Evolutionary conservation across 2,329 filamentous ascomycete species (phyloP).

Genomic region (Lasiodiplodia sp.): DNA sequence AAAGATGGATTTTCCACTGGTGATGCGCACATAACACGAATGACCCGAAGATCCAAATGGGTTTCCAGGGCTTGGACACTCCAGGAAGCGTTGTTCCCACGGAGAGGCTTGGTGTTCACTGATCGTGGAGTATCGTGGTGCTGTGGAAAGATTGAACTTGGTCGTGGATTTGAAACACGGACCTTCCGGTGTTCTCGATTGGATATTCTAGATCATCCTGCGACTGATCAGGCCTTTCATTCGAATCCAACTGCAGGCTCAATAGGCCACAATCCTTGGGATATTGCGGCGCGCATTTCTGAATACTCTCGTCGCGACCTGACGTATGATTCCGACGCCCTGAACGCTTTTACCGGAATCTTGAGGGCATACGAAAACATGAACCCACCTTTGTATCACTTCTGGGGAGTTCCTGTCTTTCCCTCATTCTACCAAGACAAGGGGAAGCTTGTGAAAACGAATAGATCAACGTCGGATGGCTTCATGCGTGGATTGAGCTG

Average conservation of each 20-base stretch:
- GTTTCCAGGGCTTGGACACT: not conserved
- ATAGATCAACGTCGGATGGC: not conserved
- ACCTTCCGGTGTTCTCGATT: not conserved
- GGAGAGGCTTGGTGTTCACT: not conserved
- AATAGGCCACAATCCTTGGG: not conserved
- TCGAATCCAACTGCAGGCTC: not conserved
- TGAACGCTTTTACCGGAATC: not conserved
- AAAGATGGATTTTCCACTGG: too few species aligned
- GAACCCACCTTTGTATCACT: not conserved
- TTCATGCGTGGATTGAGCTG: not conserved
- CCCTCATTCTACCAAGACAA: not conserved
- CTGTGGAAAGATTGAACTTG: not conserved
- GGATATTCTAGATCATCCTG: not conserved
- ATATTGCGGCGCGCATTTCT: not conserved
- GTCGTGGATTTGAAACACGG: not conserved
- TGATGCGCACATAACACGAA: rapidly evolving
- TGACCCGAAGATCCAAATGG: not conserved
- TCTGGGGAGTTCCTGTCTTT: not conserved
- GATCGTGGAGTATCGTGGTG: not conserved
- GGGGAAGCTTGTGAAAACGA: not conserved
- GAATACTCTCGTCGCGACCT: not conserved
- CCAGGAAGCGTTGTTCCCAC: not conserved
- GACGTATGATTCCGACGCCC: not conserved
- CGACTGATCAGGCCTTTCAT: not conserved
- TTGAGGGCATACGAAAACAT: not conserved